Base-by-base conservation (phyloP, 2,329 filamentous ascomycete genomes). In the Colletotrichum sp. region DNA sequence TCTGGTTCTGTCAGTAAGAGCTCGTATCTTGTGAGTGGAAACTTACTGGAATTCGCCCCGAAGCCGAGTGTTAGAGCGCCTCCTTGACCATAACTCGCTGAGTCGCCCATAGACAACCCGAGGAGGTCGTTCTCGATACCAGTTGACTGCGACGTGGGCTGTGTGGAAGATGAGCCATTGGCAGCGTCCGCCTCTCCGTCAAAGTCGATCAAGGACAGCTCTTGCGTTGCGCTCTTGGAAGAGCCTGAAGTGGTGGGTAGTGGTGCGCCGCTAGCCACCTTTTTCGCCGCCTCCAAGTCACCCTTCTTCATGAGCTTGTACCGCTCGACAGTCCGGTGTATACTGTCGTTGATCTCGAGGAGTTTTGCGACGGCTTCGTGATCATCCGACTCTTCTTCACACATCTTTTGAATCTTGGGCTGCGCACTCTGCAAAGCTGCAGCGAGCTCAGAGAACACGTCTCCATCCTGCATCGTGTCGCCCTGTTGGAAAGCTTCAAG, bases 391-490 rank as follows among this genome's bases (percentile, higher is more conserved):
- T 99, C 97, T 84, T 99, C 97, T 84, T 98, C 96, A 82, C 96
- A 98, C 96, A 99, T 99, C 86, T 95, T 98, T 83, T 98, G 96
- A 78, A 99, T 98, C 87, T 99, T 99, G 10, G 97, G 97, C 81
- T 99, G 97, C 4, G 97, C 97, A 82, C 94, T 98, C 83, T 95
- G 95, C 61, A 99, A 89, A 12, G 97, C 93, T 78, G 94, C 93
- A 7, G 96, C 96, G 70, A 99, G 90, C 88, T 99, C 97, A 88
- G 96, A 91, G 79, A 92, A 93, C 24, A 93, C 92, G 76, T 93
- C 92, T 15, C 91, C 91, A 21, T 93, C 91, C 24, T 85, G 83
- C 86, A 98, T 94, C 73, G 90, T 91, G 80, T 98, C 96, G 58
- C 96, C 96, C 0, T 93, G 91, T 81, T 94, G 91, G 84, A 97